Evolutionary conservation across 2,329 filamentous ascomycete genomes (phyloP), one percentile per base, ranked within the genome.

Genomic region (Anisogramma anomala): DNA sequence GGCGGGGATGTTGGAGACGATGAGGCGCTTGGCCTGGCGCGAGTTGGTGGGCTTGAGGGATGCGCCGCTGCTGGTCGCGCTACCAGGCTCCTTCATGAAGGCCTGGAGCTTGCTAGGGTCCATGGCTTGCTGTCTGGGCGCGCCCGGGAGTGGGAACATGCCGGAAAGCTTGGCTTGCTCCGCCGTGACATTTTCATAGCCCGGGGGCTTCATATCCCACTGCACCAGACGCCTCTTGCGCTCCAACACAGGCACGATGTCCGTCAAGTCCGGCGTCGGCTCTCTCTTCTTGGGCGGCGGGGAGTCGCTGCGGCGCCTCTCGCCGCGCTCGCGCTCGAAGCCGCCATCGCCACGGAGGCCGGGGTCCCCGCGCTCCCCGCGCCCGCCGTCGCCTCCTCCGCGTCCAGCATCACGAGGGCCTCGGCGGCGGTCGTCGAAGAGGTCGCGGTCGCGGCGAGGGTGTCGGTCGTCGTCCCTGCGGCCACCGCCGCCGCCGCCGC

Each of bases 151-250:
- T 46, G 93, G 88, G 68, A 98, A 99, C 91, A 98, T 95, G 67
- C 89, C 82, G 51, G 93, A 98, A 33, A 98, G 73, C 69, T 99
- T 99, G 37, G 91, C 93, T 62, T 98, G 93, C 63, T 98, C 93
- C 17, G 91, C 87, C 2, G 91, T 95, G 50, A 99, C 89, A 61
- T 91, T 94, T 58, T 98, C 93, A 57, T 99, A 99, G 33, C 91
- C 89, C 13, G 87, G 85, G 5, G 91, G 91, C 66, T 98, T 98
- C 62, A 98, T 95, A 60, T 99, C 93, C 91, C 91, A 99, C 63
- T 98, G 93, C 26, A 88, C 96, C 69, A 98, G 68, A 45, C 91
- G 82, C 52, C 93, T 82, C 69, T 88, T 91, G 54, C 89, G 81
- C 56, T 89, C 81, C 49, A 87, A 68, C 45, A 99, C 71, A 3